Percentiles rank a stretch among this genome's conserved stretches.
Conservation (phyloP, 768 basidiomycete species). For the Pholiota conissans region DNA sequence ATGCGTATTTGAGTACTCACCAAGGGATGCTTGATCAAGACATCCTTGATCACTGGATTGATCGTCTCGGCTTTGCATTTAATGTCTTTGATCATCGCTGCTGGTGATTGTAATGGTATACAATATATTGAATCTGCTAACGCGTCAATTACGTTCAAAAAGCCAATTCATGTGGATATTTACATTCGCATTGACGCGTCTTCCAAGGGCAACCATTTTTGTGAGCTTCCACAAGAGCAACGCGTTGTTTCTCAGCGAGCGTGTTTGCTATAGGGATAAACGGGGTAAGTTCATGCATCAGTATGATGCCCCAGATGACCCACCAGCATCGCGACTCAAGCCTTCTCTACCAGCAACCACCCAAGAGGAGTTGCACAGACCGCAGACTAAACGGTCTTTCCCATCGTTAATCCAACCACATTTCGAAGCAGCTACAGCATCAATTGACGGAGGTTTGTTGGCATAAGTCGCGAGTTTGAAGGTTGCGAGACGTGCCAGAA, state of each 20-base stretch:
- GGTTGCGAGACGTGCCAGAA: conserved; percentile 71
- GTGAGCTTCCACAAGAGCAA: conserved; percentile 65
- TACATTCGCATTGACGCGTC: conserved; percentile 77
- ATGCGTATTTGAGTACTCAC: conserved; percentile 37
- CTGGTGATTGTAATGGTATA: conserved; percentile 68
- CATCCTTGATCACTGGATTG: conserved; percentile 49
- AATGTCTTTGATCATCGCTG: conserved; percentile 60
- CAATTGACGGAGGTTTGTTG: conserved; percentile 71
- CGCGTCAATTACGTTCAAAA: not conserved
- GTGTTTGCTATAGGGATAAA: conserved; percentile 49
- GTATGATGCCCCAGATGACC: conserved; percentile 35
- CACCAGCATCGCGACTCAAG: conserved; percentile 78
- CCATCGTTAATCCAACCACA: conserved; percentile 86
- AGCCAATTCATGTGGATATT: conserved; percentile 19
- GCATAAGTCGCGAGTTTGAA: conserved; percentile 81
- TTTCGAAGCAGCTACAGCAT: conserved; percentile 78
- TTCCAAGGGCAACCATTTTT: conserved; percentile 88
- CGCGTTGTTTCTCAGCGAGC: conserved; percentile 72
- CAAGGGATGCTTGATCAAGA: conserved; percentile 72
- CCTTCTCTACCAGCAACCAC: conserved; percentile 68
- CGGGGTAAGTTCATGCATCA: not conserved
- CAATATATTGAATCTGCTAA: conserved; percentile 66
- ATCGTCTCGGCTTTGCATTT: conserved; percentile 54
- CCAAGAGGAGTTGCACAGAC: conserved; percentile 73
- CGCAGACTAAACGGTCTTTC: conserved; percentile 76